These are phyloP conservation scores for Exserohilum rostratum DNA, from an alignment of 2,329 filamentous ascomycete genomes.

Conservation along the genomic window DNA sequence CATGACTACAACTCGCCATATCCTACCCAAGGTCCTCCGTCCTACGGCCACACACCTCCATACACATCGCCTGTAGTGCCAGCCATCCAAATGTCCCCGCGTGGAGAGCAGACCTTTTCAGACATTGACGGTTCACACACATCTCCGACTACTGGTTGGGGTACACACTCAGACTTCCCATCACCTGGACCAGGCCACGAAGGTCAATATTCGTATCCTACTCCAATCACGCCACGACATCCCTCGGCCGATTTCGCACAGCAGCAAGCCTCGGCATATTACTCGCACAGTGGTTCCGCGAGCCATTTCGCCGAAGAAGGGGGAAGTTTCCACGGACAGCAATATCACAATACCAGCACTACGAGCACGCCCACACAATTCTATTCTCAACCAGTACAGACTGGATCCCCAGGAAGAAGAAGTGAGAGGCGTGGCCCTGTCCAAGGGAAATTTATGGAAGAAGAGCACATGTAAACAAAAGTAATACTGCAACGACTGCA, in stretches of 20 bases:
- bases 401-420: not conserved
- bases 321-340: slow-evolving; percentile 10
- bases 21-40: slow-evolving; percentile 26
- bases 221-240: slow-evolving; percentile 27
- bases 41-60: slow-evolving; percentile 10
- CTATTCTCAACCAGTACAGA: not conserved
- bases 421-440: slow-evolving; percentile 1
- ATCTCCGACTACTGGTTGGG: slow-evolving; percentile 28
- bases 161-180: slow-evolving; percentile 26
- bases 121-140: slow-evolving; percentile 16
- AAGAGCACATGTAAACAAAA: slow-evolving; percentile 5
- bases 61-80: slow-evolving; percentile 22
- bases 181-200: slow-evolving; percentile 24
- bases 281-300: slow-evolving; percentile 33
- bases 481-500: not conserved
- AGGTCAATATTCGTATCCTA: slow-evolving; percentile 32
- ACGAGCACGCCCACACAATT: not conserved
- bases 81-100: slow-evolving; percentile 12
- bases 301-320: slow-evolving; percentile 21
- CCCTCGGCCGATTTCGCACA: slow-evolving; percentile 14
- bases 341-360: not conserved
- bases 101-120: slow-evolving; percentile 19
- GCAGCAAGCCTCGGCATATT: slow-evolving; percentile 36
- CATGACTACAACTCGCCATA: slow-evolving; percentile 25
- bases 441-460: slow-evolving; percentile 15